Percentiles rank a stretch among this genome's conserved stretches.
phyloP scores from a whole-genome alignment of 1,284 basidiomycete genomes.

The Psilocybe mexicana region DNA sequence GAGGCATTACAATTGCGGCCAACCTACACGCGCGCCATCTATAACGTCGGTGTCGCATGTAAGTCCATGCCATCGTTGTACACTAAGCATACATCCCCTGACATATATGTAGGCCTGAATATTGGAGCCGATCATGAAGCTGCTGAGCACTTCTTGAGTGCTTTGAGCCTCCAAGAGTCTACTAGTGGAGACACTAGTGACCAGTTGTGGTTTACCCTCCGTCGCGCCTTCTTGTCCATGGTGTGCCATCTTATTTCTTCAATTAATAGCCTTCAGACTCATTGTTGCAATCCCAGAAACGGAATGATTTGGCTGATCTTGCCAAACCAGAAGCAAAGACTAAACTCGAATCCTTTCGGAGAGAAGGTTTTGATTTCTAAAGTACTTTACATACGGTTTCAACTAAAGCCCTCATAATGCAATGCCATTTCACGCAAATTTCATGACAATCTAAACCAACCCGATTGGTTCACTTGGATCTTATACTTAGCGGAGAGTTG shows the following conservation, averaged over 20 bases:
- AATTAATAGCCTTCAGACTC: not conserved
- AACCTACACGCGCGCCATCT: constrained; percentile 96
- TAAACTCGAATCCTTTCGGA: constrained; percentile 67
- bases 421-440: not conserved
- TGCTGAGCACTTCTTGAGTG: constrained; percentile 94
- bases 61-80: constrained; percentile 27
- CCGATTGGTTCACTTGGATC: constrained; percentile 12
- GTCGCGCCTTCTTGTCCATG: constrained; percentile 82
- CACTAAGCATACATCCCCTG: not conserved
- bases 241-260: constrained; percentile 41
- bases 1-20: constrained; percentile 93
- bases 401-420: not conserved
- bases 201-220: constrained; percentile 91
- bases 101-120: constrained; percentile 69
- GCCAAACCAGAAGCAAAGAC: constrained; percentile 54
- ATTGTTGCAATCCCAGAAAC: constrained; percentile 48
- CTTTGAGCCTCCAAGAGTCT: constrained; percentile 79
- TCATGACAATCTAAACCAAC: constrained; percentile 17
- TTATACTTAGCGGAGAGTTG: too few relatives aligned
- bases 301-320: constrained; percentile 62
- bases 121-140: constrained; percentile 96
- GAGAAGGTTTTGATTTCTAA: constrained; percentile 86
- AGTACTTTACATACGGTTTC: not conserved
- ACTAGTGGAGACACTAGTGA: constrained; percentile 72
- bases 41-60: constrained; percentile 98